These are phyloP conservation scores for Tulasnella sp. DNA, from an alignment of 768 basidiomycete species.

Conservation along the genomic window DNA sequence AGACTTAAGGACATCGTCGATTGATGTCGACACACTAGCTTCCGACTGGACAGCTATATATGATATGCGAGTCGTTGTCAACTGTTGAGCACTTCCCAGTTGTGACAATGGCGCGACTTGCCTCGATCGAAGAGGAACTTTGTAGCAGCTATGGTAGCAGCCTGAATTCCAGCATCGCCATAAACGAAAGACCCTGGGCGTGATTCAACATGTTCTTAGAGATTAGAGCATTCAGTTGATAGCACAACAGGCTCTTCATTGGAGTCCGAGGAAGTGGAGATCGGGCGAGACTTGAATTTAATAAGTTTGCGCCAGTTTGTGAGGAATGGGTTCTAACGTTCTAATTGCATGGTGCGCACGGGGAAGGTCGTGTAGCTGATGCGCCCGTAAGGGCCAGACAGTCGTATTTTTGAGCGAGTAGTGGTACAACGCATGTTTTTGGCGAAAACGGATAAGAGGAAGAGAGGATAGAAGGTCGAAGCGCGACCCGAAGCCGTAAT, in stretches of 20 bases:
- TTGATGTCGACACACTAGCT: slow-evolving; percentile 46
- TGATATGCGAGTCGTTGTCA: neutral
- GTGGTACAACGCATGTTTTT: no score
- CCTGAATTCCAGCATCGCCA: slow-evolving; percentile 43
- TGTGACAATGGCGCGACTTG: slow-evolving; percentile 29
- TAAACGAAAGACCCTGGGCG: slow-evolving; percentile 44
- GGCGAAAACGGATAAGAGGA: no score
- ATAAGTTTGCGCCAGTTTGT: no score
- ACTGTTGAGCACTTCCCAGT: neutral
- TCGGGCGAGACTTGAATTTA: no score
- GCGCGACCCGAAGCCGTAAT: no score
- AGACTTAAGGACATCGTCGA: slow-evolving; percentile 55
- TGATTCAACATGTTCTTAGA: slow-evolving; percentile 33
- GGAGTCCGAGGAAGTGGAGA: no score
- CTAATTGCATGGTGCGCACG: no score
- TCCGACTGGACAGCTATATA: slow-evolving; percentile 58
- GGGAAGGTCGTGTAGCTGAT: no score
- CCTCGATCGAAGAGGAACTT: slow-evolving; percentile 70
- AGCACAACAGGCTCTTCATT: neutral
- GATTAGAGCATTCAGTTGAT: neutral
- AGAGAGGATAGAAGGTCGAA: no score
- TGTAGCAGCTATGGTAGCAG: slow-evolving; percentile 50
- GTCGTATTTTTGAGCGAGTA: no score
- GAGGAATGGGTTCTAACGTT: no score
- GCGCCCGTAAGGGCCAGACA: no score